Evolutionary conservation across 805 yeast species (phyloP), one percentile per base, ranked within the genome.

Genomic region (Kodamaea hsintzibuensis): DNA sequence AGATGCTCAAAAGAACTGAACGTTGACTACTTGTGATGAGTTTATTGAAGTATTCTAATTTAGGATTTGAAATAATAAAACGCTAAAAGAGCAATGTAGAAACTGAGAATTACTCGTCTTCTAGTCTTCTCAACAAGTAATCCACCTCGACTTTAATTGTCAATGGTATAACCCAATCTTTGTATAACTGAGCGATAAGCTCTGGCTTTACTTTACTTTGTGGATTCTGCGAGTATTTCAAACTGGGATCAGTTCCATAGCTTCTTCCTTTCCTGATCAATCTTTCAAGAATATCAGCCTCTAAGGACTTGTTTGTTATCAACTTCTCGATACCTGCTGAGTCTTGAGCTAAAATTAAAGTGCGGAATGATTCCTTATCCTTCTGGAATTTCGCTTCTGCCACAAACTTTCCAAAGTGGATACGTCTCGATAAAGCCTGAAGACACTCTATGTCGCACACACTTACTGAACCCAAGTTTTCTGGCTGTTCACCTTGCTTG

Each of bases 321-420:
- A 89, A 86, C 17, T 74, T 83, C 62, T 86, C 89, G 48, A 95
- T 86, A 0, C 93, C 96, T 10, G 76, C 73, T 6, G 82, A 72
- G 67, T 95, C 96, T 53, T 76, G 79, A 0, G 78, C 82, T 57
- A 74, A 67, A 60, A 95, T 95, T 60, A 91, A 72, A 60, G 79
- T 72, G 1, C 82, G 82, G 74, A 85, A 91, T 49, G 69, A 69
- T 49, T 82, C 89, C 37, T 76, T 79, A 56, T 92, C 95, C 22
- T 77, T 73, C 62, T 79, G 85, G 70, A 84, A 95, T 71, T 95
- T 95, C 45, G 97, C 88, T 69, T 95, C 99, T 3, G 99, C 99
- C 7, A 95, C 99, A 77, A 93, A 95, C 71, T 89, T 89, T 48
- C 99, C 99, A 72, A 93, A 95, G 72, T 95, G 99, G 61, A 95